Percentiles rank a stretch among this genome's conserved stretches.
Evolutionary conservation across 306 rosid genomes (phyloP).

Genomic region (Datisca glomerata): DNA sequence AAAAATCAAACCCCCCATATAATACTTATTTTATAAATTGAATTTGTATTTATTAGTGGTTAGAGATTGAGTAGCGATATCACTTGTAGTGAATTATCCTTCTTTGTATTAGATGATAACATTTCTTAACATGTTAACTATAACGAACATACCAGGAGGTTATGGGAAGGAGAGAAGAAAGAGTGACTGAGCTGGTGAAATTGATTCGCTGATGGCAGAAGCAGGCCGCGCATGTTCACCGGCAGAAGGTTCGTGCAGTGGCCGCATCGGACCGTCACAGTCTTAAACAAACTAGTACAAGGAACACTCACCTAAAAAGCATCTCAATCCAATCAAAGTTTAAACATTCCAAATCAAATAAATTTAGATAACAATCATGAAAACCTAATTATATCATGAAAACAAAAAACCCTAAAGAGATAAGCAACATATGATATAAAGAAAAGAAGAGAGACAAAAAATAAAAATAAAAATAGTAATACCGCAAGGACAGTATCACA

Average conservation of each 20-base stretch:
- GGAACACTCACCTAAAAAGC: constrained; percentile 76
- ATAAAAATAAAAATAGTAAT: constrained; percentile 9
- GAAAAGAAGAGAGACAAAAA: neutral
- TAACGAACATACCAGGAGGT: constrained; percentile 62
- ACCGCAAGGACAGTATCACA: constrained; percentile 98
- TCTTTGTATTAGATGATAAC: too few relatives aligned
- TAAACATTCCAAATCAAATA: neutral
- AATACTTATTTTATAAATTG: too few relatives aligned
- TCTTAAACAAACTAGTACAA: constrained; percentile 85
- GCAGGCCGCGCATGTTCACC: constrained; percentile 80
- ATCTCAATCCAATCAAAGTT: neutral
- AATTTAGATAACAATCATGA: neutral
- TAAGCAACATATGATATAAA: neutral
- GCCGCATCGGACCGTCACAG: constrained; percentile 94
- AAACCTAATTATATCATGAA: too few relatives aligned
- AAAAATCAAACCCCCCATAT: too few relatives aligned
- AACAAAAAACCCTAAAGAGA: too few relatives aligned
- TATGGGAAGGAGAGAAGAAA: constrained; percentile 67
- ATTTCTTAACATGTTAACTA: too few relatives aligned
- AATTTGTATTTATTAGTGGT: too few relatives aligned
- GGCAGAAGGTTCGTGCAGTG: constrained; percentile 95
- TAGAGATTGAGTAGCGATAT: too few relatives aligned
- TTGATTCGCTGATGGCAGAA: constrained; percentile 73
- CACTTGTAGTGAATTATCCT: too few relatives aligned
- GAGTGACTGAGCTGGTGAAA: constrained; percentile 75